Conservation (phyloP, 1,139 yeast species). For the Kodamaea ohmeri region DNA sequence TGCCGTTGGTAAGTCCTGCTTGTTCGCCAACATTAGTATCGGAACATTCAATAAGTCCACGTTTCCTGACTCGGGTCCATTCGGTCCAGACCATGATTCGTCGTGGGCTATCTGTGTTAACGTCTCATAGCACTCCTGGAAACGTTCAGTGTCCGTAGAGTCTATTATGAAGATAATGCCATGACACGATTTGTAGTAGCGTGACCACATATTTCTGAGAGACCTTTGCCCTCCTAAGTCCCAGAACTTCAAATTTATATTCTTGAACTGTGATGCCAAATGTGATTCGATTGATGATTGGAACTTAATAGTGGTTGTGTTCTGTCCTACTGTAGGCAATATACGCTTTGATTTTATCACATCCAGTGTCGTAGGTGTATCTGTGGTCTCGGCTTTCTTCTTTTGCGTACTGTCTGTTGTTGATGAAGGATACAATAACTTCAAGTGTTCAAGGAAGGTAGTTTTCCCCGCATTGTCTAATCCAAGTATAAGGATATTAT, state of each 20-base stretch:
- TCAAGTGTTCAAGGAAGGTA: constrained; percentile 57
- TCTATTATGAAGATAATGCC: constrained; percentile 92
- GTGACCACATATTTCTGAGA: constrained; percentile 79
- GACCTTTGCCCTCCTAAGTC: constrained; percentile 94
- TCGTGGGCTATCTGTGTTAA: constrained; percentile 46
- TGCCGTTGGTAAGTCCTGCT: constrained; percentile 77
- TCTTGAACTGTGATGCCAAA: constrained; percentile 38
- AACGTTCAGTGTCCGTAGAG: constrained; percentile 77
- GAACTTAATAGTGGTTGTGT: constrained; percentile 43
- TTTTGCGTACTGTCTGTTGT: constrained; percentile 23
- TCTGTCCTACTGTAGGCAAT: constrained; percentile 50
- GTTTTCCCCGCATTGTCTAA: constrained; percentile 97
- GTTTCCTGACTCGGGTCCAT: constrained; percentile 25
- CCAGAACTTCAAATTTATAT: constrained; percentile 76
- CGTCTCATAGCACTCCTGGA: constrained; percentile 77
- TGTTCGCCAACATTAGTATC: constrained; percentile 89
- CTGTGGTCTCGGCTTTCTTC: constrained; percentile 17
- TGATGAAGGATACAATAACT: constrained; percentile 34
- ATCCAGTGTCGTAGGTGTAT: constrained; percentile 23
- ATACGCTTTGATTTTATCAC: constrained; percentile 53
- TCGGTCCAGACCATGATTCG: constrained; percentile 31
- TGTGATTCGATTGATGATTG: constrained; percentile 28
- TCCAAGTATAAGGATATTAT: constrained; percentile 73
- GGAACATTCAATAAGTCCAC: constrained; percentile 61
- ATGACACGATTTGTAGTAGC: constrained; percentile 82